Base-by-base conservation (phyloP, 257 asterid genomes). In the Nicotiana sylvestris region DNA sequence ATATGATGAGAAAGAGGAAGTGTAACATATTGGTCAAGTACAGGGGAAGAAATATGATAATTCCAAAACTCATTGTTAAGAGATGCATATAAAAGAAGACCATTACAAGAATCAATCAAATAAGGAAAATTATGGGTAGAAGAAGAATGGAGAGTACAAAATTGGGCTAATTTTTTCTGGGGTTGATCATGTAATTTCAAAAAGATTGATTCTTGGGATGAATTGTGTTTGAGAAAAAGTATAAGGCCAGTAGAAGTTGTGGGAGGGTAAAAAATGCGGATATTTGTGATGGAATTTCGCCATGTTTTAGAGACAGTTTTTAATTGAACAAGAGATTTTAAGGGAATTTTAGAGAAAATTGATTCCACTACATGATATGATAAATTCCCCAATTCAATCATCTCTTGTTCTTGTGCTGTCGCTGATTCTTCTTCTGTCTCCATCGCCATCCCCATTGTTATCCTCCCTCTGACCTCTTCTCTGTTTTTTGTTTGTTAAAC, bases 281-380 rank as follows among this genome's bases (percentile, higher is more conserved):
- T 76, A 29, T 29, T 55, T 3, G 62, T 33, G 66, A 83, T 83
- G 60, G 82, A 83, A 61, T 74, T 35, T 69, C 82, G 27, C 84
- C 88, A 83, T 3, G 81, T 49, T 61, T 77, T 80, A 2, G 81
- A 86, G 25, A 86, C 85, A 56, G 30, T 9, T 37, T 85, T 82
- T 43, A 65, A 51, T 6, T 76, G 68, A 6, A 56, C 29, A 25
- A 85, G 86, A 43, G 80, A 61, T 17, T 85, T 85, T 5, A 85
- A 49, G 8, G 84, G 84, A 39, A 85, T 82, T 46, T 53, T 53
- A 9, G 82, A 80, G 76, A 85, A 83, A n/a, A 85, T 64, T 77
- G 82, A 57, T 17, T 80, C 82, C 0, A 85, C 49, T 5, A 82
- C 4, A 8, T 77, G 9, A 27, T 76, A 27, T 7, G 80, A 76